Evolutionary conservation across 345 rosid species (phyloP), one percentile per base, ranked within the genome.

Genomic region (Rhodamnia argentea): DNA sequence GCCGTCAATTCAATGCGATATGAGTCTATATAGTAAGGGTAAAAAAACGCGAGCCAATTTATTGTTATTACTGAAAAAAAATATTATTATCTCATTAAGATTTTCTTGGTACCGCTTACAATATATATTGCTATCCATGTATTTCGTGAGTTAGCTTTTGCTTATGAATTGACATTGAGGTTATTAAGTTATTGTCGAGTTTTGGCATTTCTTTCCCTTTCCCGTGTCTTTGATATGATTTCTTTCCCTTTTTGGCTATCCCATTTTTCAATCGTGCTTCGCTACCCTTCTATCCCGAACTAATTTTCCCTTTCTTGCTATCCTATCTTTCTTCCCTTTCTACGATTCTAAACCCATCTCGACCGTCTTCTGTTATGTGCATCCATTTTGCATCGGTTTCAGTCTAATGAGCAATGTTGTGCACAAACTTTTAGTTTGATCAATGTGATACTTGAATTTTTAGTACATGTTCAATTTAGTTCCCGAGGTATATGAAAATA

Each of bases 1-100:
- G 40, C 29, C 8, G 20, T 62, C 40, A 27, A 27, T 59, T 59
- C 13, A 59, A n/a, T 13, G 3, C 7, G 20, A 2, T 27, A 29
- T 4, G 5, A 5, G 0, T 27, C 3, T 7, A 62, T 14, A 27
- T 0, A 29, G 0, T 0, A 8, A 7, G 40, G 15, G 37, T n/a
- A 16, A 29, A 15, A 62, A 62, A 14, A 13, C 20, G 4, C 1
- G 22, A 29, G 75, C 75, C 22, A 14, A 7, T 14, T 29, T 14
- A 62, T 29, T 12, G 13, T 62, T 27, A 62, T 62, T 40, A 42
- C 44, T 42, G 7, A 42, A 42, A 42, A 42, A 4, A 42, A 42
- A 0, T 42, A 42, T 42, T 4, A 3, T 0, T 37, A 37, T 37
- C 40, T 37, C 10, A 0, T 62, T 62, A 62, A 27, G 40, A 16